A percentile compares a stretch with the other conserved stretches of the same genome.
Evolutionary conservation across 345 rosid genomes (phyloP).

Genomic region (Arabis hirsuta): DNA sequence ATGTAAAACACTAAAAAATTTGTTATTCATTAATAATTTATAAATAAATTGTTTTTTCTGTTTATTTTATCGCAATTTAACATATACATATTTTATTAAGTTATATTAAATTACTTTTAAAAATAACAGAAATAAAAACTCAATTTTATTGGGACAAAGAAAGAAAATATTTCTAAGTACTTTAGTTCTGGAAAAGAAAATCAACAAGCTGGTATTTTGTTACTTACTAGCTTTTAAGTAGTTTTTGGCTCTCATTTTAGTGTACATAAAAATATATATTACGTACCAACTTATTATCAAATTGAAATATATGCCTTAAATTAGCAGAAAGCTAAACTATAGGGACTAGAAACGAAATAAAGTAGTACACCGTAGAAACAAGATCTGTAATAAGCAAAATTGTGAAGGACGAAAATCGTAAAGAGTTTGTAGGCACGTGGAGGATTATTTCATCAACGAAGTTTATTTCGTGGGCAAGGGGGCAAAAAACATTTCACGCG

Average conservation of each 20-base stretch:
- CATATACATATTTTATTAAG: too few relatives aligned
- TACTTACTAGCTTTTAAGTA: too few relatives aligned
- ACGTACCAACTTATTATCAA: background rate
- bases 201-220: too few relatives aligned
- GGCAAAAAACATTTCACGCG: background rate
- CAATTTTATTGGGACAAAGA: too few relatives aligned
- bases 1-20: background rate
- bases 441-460: background rate
- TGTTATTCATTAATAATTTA: too few relatives aligned
- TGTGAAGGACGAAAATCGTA: background rate
- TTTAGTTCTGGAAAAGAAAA: too few relatives aligned
- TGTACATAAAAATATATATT: too few relatives aligned
- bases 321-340: background rate
- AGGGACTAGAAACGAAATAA: background rate
- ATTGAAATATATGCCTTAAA: background rate
- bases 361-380: background rate
- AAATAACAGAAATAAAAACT: too few relatives aligned
- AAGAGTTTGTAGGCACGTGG: conserved; percentile 4
- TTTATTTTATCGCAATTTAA: too few relatives aligned
- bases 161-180: too few relatives aligned
- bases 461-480: conserved; percentile 28
- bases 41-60: too few relatives aligned
- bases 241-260: background rate
- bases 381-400: conserved; percentile 7
- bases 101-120: too few relatives aligned